Evolutionary conservation across 73 alveolate species (phyloP).

Genomic region (Symbiodinium pilosum): DNA sequence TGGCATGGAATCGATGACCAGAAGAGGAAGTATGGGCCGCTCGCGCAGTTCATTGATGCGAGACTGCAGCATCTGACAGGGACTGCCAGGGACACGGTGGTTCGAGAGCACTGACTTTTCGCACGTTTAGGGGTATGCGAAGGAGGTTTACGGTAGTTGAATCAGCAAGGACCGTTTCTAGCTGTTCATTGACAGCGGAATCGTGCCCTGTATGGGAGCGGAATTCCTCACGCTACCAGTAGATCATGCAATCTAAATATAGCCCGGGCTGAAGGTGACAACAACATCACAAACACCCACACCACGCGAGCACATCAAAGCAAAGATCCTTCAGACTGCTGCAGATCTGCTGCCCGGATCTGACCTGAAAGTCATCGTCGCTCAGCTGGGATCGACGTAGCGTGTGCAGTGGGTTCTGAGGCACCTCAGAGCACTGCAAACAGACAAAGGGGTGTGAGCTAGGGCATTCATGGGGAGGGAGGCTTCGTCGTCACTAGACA

Average conservation of each 20-base stretch:
- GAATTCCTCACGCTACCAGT: no score
- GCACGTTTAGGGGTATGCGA: no score
- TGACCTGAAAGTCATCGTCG: not conserved
- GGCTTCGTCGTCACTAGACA: not conserved
- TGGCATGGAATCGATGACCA: slow-evolving; percentile 39
- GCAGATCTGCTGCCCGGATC: not conserved
- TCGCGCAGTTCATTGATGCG: slow-evolving; percentile 49
- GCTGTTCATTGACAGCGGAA: no score
- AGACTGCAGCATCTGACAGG: slow-evolving; percentile 12
- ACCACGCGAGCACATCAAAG: not conserved
- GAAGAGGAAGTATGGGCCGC: slow-evolving; percentile 40
- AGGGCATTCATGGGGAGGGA: no score
- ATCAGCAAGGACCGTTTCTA: no score
- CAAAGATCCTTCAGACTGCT: not conserved
- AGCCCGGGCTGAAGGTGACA: no score
- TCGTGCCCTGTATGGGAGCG: no score
- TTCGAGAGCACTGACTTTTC: no score
- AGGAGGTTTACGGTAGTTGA: no score
- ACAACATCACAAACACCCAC: not conserved
- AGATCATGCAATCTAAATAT: no score
- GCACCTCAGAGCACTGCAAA: not conserved
- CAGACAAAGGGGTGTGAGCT: no score
- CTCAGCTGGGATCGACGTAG: not conserved
- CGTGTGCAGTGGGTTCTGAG: not conserved
- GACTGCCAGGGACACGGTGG: not conserved